Evolutionary conservation across 352 stramenopile species (phyloP).

Genomic region (Pythium monospermum): DNA sequence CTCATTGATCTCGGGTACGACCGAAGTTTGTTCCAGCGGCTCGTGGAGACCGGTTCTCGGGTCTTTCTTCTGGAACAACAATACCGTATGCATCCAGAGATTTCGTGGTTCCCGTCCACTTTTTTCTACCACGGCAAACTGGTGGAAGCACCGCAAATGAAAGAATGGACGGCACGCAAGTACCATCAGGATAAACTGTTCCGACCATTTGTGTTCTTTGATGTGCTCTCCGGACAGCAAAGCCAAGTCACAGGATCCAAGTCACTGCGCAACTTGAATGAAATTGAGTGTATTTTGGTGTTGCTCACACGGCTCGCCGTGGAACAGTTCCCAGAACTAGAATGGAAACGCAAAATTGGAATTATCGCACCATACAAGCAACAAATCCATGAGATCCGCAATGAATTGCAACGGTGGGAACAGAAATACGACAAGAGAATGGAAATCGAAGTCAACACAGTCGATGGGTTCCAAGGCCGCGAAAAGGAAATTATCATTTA

Average conservation of each 20-base stretch:
- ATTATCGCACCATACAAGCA: constrained; percentile 99
- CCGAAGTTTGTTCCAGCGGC: constrained; percentile 95
- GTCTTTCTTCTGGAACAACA: constrained; percentile 92
- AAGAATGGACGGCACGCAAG: constrained; percentile 65
- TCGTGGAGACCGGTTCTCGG: constrained; percentile 81
- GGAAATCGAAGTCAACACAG: constrained; percentile 89
- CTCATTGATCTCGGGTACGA: constrained; percentile 84
- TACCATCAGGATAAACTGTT: constrained; percentile 46
- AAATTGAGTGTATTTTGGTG: constrained; percentile 64
- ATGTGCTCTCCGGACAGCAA: constrained; percentile 54
- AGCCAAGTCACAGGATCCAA: constrained; percentile 69
- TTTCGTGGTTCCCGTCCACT: constrained; percentile 92
- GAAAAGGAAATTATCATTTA: constrained; percentile 98
- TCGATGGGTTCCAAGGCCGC: constrained; percentile 97
- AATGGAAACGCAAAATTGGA: constrained; percentile 90
- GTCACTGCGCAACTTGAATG: constrained; percentile 70
- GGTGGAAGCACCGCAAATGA: constrained; percentile 79
- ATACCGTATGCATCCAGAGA: constrained; percentile 97
- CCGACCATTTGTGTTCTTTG: constrained; percentile 59
- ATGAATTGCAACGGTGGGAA: constrained; percentile 61
- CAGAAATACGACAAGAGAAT: constrained; percentile 35
- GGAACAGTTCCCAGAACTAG: constrained; percentile 56
- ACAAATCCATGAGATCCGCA: constrained; percentile 90
- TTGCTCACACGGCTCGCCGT: constrained; percentile 91
- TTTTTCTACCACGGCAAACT: constrained; percentile 94